A percentile compares a stretch with the other conserved stretches of the same genome.
These are phyloP conservation scores for Fusarium fracticaudum DNA, from an alignment of 2,329 filamentous ascomycete genomes.

Conservation along the genomic window DNA sequence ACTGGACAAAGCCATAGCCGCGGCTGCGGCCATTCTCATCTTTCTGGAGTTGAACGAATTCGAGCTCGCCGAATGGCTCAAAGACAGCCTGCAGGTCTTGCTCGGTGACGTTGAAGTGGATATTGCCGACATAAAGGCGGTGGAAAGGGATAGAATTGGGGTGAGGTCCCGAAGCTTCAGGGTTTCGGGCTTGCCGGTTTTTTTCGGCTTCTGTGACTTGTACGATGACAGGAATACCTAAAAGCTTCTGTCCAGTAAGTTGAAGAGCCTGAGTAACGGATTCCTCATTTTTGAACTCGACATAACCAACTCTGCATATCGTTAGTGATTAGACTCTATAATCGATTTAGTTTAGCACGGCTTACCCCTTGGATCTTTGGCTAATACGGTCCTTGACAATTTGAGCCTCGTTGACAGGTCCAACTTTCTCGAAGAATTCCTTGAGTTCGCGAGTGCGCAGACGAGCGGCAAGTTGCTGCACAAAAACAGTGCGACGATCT, in stretches of 20 bases:
- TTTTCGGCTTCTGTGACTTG: conserved; percentile 99
- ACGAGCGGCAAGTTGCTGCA: conserved; percentile 95
- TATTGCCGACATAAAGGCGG: conserved; percentile 97
- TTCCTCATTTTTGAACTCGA: conserved; percentile 97
- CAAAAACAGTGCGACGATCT: conserved; percentile 96
- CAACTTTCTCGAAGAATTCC: conserved; percentile 94
- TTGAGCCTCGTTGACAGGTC: conserved; percentile 94
- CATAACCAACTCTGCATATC: conserved; percentile 88
- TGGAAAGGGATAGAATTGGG: conserved; percentile 94
- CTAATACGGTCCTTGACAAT: conserved; percentile 98
- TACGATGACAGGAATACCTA: conserved; percentile 98
- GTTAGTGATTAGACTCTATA: background rate
- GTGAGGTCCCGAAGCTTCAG: conserved; percentile 73
- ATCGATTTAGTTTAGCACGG: background rate
- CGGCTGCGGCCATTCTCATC: conserved; percentile 90
- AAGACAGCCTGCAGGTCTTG: conserved; percentile 96
- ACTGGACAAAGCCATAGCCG: conserved; percentile 99
- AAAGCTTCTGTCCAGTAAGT: conserved; percentile 97
- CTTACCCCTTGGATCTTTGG: conserved; percentile 95
- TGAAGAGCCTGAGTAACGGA: conserved; percentile 93
- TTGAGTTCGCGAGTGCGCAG: conserved; percentile 92
- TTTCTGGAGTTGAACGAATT: conserved; percentile 97
- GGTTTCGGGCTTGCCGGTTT: conserved; percentile 92
- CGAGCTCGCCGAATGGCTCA: conserved; percentile 95
- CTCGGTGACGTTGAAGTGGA: conserved; percentile 99